A percentile compares a stretch with the other conserved stretches of the same genome.
phyloP scores from a whole-genome alignment of 192 early-diverging fungal genomes.

The Coemansia sp. region DNA sequence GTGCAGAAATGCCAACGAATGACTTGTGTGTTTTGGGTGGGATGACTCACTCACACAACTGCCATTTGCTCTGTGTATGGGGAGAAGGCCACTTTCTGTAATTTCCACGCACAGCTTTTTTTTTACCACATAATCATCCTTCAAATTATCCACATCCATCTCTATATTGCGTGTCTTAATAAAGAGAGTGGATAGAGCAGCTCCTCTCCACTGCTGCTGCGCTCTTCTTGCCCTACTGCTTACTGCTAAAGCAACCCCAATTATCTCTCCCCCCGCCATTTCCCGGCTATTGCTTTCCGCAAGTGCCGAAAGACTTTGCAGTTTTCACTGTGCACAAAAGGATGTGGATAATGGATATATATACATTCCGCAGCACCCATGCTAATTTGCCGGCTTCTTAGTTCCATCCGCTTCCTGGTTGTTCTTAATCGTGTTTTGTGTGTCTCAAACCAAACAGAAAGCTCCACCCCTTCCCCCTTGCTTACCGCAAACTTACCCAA shows the following conservation, averaged over 20 bases:
- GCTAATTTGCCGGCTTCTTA: not conserved
- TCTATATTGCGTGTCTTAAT: too few relatives aligned
- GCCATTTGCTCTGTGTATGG: not conserved
- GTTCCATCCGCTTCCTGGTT: not conserved
- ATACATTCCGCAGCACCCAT: not conserved
- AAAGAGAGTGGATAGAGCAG: too few relatives aligned
- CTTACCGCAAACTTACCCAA: not conserved
- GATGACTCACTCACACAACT: not conserved
- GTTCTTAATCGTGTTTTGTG: not conserved
- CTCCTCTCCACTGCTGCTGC: too few relatives aligned
- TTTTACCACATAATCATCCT: too few relatives aligned
- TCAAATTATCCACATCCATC: too few relatives aligned
- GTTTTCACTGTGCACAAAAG: not conserved
- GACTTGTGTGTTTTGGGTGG: not conserved
- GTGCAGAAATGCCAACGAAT: not conserved
- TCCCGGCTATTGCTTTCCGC: slow-evolving; percentile 1
- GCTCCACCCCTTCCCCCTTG: not conserved
- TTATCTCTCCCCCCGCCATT: not conserved
- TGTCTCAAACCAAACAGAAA: not conserved
- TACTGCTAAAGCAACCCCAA: slow-evolving; percentile 8
- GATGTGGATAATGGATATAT: not conserved
- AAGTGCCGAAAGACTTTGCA: slow-evolving; percentile 3
- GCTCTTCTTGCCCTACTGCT: not conserved
- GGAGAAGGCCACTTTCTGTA: not conserved
- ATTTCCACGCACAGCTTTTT: slow-evolving; percentile 2